These are phyloP conservation scores for Phragmites australis DNA, from an alignment of 176 grass and related monocot genomes.

Conservation along the genomic window DNA sequence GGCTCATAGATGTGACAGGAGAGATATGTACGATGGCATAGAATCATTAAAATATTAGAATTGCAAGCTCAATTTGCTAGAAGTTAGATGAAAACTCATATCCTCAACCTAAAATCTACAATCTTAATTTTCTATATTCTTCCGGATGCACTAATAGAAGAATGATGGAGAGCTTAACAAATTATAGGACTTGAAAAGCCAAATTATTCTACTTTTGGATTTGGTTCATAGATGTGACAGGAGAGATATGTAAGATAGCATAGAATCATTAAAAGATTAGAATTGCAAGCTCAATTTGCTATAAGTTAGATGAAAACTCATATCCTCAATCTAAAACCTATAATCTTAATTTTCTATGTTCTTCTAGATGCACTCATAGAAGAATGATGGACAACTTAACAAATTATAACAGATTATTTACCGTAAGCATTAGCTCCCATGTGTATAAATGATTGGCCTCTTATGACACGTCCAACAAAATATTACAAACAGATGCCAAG, in stretches of 20 bases:
- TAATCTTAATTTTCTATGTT: not conserved
- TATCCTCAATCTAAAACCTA: not conserved
- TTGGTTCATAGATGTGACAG: not conserved
- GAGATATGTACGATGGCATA: not conserved
- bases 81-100: not conserved
- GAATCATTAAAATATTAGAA: not conserved
- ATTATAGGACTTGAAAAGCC: not conserved
- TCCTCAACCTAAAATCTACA: not conserved
- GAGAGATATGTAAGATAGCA: not conserved
- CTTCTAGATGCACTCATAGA: not conserved
- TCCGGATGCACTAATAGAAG: not conserved
- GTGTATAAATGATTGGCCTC: slow-evolving; percentile 66
- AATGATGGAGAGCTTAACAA: not conserved
- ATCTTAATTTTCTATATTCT: not conserved
- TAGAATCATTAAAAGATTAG: not conserved
- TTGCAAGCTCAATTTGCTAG: not conserved
- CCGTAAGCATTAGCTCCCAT: slow-evolving; percentile 92
- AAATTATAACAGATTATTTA: slow-evolving; percentile 46
- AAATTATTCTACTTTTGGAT: too few relatives aligned
- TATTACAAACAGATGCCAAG: slow-evolving; percentile 93
- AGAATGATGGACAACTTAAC: not conserved
- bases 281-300: not conserved
- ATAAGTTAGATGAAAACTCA: not conserved
- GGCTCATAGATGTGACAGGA: not conserved
- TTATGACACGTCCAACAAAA: slow-evolving; percentile 83